These are phyloP conservation scores for Pythium aphanidermatum DNA, from an alignment of 352 stramenopile species.

Conservation along the genomic window DNA sequence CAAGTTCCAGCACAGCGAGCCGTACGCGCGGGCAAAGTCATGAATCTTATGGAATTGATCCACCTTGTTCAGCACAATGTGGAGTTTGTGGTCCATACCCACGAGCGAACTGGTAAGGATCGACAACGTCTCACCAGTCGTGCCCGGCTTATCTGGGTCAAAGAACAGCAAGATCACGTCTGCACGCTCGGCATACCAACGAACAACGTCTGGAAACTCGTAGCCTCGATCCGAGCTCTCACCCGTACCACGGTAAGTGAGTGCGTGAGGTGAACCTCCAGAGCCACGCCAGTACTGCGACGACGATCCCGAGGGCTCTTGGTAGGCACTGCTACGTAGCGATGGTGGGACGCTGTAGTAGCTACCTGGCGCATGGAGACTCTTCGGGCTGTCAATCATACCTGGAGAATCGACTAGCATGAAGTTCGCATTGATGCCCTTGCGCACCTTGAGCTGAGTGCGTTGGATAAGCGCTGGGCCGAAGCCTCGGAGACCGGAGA, in stretches of 20 bases:
- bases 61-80: conserved; percentile 99
- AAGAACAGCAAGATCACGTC: conserved; percentile 99
- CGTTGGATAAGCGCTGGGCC: conserved; percentile 97
- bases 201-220: conserved; percentile 96
- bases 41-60: conserved; percentile 98
- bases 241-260: conserved; percentile 36
- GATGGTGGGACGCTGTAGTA: conserved; percentile 36
- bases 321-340: conserved; percentile 18
- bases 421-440: conserved; percentile 92
- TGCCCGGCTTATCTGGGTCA: conserved; percentile 99
- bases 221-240: conserved; percentile 90
- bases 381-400: conserved; percentile 98
- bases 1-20: conserved; percentile 99
- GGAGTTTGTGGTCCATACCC: conserved; percentile 99
- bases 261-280: not conserved
- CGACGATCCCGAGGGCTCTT: conserved; percentile 6
- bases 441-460: conserved; percentile 97
- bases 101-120: conserved; percentile 96
- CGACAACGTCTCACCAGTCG: conserved; percentile 98
- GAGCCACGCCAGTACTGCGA: not conserved
- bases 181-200: conserved; percentile 98
- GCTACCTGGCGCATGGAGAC: conserved; percentile 39
- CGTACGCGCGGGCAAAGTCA: conserved; percentile 99
- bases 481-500: conserved; percentile 93
- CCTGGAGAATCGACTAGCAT: conserved; percentile 99